Evolutionary conservation across 148 eudicot genomes (phyloP), one percentile per base, ranked within the genome.

Genomic region (Spergularia bocconei): DNA sequence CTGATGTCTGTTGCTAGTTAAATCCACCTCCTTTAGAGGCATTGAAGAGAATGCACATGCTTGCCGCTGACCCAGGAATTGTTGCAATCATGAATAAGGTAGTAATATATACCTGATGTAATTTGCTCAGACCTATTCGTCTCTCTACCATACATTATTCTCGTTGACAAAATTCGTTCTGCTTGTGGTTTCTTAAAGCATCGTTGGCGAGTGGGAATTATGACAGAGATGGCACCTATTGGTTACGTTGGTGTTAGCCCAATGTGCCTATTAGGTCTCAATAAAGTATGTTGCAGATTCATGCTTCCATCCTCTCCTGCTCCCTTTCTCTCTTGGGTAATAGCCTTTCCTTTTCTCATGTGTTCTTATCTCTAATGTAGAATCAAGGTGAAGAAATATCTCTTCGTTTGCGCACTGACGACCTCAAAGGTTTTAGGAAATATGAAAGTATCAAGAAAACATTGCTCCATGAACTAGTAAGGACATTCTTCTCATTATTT

Each of bases 141-240:
- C 50, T 41, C 55, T 68, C 38, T 44, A 50, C 25, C 25, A 23
- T 23, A 23, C 70, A 4, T 60, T 64, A 23, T 79, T 70, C 38
- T 66, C 77, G 76, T 72, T 80, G 76, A 74, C 62, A n/a, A 67
- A 15, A 36, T 74, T 17, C 82, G 33, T 50, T 78, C 2, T 59
- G 61, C 6, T 57, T 77, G 36, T 79, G 63, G 39, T 63, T 80
- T 73, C 65, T 79, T 84, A 69, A 81, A 94, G 98, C 97, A 94
- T 83, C 95, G 82, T 50, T 94, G 98, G 97, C 85, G 86, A 76
- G 97, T 94, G 67, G 98, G 98, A 75, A 88, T 94, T 77, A 90
- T 94, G 97, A 94, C 97, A 52, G 98, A 94, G 88, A 82, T 94
- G 98, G 98, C 98, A 39, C 97, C 98, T 20, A 86, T 79, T 73